Base-by-base conservation (phyloP, 768 basidiomycete species). In the Asterophora parasitica region DNA sequence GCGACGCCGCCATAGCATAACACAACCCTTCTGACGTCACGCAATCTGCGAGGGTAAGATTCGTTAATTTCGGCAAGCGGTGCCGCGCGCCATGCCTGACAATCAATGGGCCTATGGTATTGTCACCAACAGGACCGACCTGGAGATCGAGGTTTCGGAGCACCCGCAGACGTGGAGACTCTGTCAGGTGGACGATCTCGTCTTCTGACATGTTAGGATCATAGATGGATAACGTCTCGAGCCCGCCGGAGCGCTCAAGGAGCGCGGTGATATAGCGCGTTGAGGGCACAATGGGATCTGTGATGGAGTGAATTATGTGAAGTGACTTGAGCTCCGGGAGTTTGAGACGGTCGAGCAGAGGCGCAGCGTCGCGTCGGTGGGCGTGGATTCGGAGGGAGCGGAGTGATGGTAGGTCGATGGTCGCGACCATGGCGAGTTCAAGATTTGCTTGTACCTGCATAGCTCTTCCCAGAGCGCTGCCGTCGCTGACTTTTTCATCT, bases 331-430 rank as follows among this genome's bases (percentile, higher is more conserved):
- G 42, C 6, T n/a, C 34, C 1, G 37, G 53, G n/a, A 48, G 41
- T 9, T 2, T 33, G 3, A 54, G 23, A 20, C 31, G 43, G 31
- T 41, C 15, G 7, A 50, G 42, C 2, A 50, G 28, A 7, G 48
- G 41, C 6, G 17, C 35, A 8, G 46, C 32, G 4, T 48, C 49
- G 15, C 33, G 28, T 20, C 6, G 19, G 42, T 48, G 39, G 19
- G 46, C 42, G 39, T 54, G 42, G 9, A 54, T 23, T 31, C 42
- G 47, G 20, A 54, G 46, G 38, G 15, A 30, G 11, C 46, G 49
- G 16, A 54, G 53, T 7, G 31, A 13, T 0, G 53, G 49, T 6
- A 54, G 33, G 0, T 37, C 43, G 2, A 54, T 44, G 20, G 41
- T 35, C 6, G 20, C 10, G 11, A 30, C 33, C 6, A 44, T 28